A percentile compares a stretch with the other conserved stretches of the same genome.
These are phyloP conservation scores for Melanopsichium pennsylvanicum DNA, from an alignment of 1,284 basidiomycete genomes.

Conservation along the genomic window DNA sequence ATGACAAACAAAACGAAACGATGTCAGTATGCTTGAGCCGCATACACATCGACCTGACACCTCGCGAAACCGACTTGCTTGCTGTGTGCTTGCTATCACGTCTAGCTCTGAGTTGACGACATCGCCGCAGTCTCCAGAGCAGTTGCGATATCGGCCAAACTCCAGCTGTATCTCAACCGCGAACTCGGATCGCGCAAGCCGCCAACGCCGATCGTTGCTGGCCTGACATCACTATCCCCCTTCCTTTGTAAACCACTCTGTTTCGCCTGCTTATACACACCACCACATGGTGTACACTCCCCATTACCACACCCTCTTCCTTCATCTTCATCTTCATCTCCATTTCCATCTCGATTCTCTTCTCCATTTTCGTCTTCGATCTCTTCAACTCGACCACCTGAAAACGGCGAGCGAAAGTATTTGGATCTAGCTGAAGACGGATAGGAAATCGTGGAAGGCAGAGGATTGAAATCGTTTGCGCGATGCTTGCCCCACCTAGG, in stretches of 20 bases:
- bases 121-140: slow-evolving; percentile 4
- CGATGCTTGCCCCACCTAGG: slow-evolving; percentile 60
- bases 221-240: not conserved
- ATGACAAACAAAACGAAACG: too few species aligned
- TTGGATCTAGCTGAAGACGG: slow-evolving; percentile 10
- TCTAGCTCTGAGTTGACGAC: not conserved
- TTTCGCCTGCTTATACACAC: too few species aligned
- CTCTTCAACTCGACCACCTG: not conserved
- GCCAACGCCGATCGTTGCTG: slow-evolving; percentile 3
- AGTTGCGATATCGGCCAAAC: slow-evolving; percentile 6
- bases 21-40: too few species aligned
- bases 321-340: not conserved
- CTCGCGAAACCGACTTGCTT: too few species aligned
- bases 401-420: slow-evolving; percentile 24
- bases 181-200: slow-evolving; percentile 28
- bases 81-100: too few species aligned
- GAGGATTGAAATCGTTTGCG: slow-evolving; percentile 52
- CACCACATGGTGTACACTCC: too few species aligned
- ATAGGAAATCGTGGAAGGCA: slow-evolving; percentile 26
- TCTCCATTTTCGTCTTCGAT: too few species aligned
- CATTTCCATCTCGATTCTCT: slow-evolving; percentile 2
- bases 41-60: too few species aligned
- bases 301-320: too few species aligned
- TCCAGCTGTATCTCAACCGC: slow-evolving; percentile 26
- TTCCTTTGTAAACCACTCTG: too few species aligned